These are phyloP conservation scores for Taphrina deformans DNA, from an alignment of 1,139 yeast species.

Conservation along the genomic window DNA sequence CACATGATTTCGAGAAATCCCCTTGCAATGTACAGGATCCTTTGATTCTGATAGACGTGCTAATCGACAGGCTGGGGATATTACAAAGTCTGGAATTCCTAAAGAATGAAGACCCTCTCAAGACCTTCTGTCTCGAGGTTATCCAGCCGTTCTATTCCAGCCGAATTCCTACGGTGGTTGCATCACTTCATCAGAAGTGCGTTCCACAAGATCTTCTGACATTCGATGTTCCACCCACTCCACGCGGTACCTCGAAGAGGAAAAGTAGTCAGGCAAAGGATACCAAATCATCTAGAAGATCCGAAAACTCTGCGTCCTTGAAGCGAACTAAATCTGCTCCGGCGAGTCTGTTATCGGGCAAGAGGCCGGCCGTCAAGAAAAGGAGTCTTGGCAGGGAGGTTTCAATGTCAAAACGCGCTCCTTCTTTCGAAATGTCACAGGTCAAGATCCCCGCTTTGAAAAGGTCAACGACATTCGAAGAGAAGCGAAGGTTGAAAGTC, in stretches of 20 bases:
- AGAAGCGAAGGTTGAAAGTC: slow-evolving; percentile 7
- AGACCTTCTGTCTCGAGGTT: slow-evolving; percentile 24
- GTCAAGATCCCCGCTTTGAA: not conserved
- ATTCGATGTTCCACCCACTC: slow-evolving; percentile 10
- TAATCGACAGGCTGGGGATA: slow-evolving; percentile 22
- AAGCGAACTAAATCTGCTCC: slow-evolving; percentile 26
- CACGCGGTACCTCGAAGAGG: not conserved
- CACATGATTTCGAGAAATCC: not conserved
- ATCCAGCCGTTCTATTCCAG: slow-evolving; percentile 13
- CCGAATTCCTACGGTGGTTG: slow-evolving; percentile 5
- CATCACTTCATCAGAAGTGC: slow-evolving; percentile 7
- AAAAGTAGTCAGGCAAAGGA: not conserved
- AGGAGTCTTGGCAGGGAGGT: slow-evolving; percentile 26
- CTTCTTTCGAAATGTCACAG: not conserved
- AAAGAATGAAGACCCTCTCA: slow-evolving; percentile 11
- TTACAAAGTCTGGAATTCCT: slow-evolving; percentile 7
- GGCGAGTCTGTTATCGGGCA: slow-evolving; percentile 15
- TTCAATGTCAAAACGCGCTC: slow-evolving; percentile 19
- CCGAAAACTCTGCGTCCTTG: slow-evolving; percentile 3
- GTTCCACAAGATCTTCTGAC: slow-evolving; percentile 23
- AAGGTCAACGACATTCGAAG: slow-evolving; percentile 9
- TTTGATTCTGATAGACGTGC: not conserved
- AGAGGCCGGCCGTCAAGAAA: slow-evolving; percentile 6
- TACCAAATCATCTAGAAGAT: not conserved
- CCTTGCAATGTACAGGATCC: too few species aligned